Percentiles rank a stretch among this genome's conserved stretches.
phyloP scores from a whole-genome alignment of 805 yeast species.

The Millerozyma miso region DNA sequence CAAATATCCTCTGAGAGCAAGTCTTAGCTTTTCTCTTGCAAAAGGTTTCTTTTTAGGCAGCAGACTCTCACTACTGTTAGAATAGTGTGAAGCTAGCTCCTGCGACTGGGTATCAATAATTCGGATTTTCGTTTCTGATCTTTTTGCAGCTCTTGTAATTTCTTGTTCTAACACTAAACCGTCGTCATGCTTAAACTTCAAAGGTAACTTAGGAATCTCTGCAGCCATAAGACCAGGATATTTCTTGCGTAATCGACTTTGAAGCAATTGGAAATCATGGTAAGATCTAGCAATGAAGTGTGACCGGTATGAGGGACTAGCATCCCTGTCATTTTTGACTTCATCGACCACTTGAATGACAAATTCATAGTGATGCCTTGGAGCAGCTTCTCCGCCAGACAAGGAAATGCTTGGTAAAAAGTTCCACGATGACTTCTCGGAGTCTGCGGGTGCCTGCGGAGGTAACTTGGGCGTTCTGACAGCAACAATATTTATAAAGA shows the following conservation, averaged over 20 bases:
- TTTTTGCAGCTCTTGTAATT: not conserved
- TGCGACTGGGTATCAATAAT: conserved; percentile 1
- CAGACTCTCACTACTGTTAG: not conserved
- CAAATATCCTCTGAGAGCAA: conserved; percentile 74
- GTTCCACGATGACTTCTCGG: conserved; percentile 10
- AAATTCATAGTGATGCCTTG: conserved; percentile 38
- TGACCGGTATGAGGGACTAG: conserved; percentile 12
- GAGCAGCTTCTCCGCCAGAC: not conserved
- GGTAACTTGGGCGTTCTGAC: conserved; percentile 35
- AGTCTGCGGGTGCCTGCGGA: not conserved
- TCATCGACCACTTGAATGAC: conserved; percentile 41
- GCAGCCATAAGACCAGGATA: conserved; percentile 63
- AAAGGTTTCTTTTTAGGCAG: conserved; percentile 19
- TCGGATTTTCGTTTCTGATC: conserved; percentile 6
- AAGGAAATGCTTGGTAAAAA: conserved; percentile 8
- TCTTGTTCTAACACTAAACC: conserved; percentile 11
- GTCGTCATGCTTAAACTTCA: conserved; percentile 41
- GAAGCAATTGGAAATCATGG: conserved; percentile 60
- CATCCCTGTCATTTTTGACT: conserved; percentile 13
- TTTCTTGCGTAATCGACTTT: conserved; percentile 43
- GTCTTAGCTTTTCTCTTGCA: conserved; percentile 71
- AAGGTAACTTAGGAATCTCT: conserved; percentile 56
- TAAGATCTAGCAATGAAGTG: conserved; percentile 61
- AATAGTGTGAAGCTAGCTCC: not conserved
- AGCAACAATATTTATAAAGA: conserved; percentile 64